Evolutionary conservation across 2,329 filamentous ascomycete species (phyloP), one percentile per base, ranked within the genome.

Genomic region (Cladosporium sphaerospermum): DNA sequence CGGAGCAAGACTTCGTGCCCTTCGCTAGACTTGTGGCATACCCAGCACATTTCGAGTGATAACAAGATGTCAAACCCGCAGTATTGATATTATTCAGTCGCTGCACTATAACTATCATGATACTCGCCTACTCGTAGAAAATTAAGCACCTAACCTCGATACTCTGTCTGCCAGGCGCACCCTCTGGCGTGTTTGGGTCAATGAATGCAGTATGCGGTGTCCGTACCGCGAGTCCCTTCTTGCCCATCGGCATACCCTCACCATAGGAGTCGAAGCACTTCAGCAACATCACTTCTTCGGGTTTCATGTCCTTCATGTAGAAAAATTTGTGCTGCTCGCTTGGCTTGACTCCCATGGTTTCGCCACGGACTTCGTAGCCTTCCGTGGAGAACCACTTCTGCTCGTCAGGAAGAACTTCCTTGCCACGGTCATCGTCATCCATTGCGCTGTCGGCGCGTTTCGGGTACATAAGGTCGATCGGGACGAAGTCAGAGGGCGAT

Each of bases 81-180:
- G 16, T 18, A 18, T 18, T 18, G 16, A 18, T 18, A 18, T 18
- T 18, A 18, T 11, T n/a, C 23, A 28, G 9, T 14, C 18, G 23
- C 23, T 28, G 23, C 23, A 28, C 7, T 28, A 28, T 5, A 5
- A 28, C 23, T 28, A 28, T 5, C 23, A 28, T 28, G 16, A 28
- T 5, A 28, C 14, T 10, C 18, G 7, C n/a, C 39, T 45, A 54
- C 45, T 65, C 62, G 45, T 66, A 65, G 75, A 96, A 95, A 0
- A 96, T 86, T 68, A 96, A 75, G 34, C 88, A 84, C 60, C 90
- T 78, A 14, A 95, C 86, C 69, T 96, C 90, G 65, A 96, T 95
- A 66, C 89, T 95, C 75, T 95, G 88, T 59, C 90, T 78, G 0
- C 80, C 80, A 58, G 83, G 82, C 4, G 86, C 88, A 43, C 84